Base-by-base conservation (phyloP, 75 land plant genomes). In the Pseudotsuga menziesii region DNA sequence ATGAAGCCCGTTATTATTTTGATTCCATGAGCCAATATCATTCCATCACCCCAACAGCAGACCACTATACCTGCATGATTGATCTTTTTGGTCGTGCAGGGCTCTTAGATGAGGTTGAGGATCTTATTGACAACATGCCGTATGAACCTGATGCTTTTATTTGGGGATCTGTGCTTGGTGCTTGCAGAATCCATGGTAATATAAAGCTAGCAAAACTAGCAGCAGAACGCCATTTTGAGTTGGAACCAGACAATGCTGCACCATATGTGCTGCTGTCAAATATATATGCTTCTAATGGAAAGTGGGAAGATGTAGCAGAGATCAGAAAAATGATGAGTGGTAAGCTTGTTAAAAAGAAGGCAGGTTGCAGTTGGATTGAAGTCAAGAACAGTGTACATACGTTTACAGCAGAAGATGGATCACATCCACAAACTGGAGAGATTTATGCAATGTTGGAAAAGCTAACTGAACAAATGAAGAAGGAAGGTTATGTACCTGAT, bases 181-280 rank as follows among this genome's bases (percentile, higher is more conserved):
- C 67, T 54, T 81, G 83, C 56, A 77, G 70, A 57, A 71, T 57
- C 22, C 80, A 81, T 72, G 83, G 83, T 32, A 81, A 81, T 57
- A 67, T 78, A 39, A 58, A 78, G 60, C 63, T 81, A 41, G 83
- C 72, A 70, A 61, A 59, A 25, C 20, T 39, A 16, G 81, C 67
- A 55, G 81, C 79, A 78, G 80, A 77, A 13, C 41, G 52, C 19
- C 54, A 78, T 54, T 41, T 76, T 29, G 41, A 60, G 56, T 35
- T 76, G 27, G 82, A 81, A 22, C 61, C 56, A 41, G 60, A 63
- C 14, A 20, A 54, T 61, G 82, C 82, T 48, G 44, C 82, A 35
- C 72, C 81, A 27, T 81, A 77, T 52, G 70, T 61, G 36, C 13
- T 81, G 41, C 55, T 81, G 7, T 78, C 82, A 61, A 61, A 81